phyloP scores from a whole-genome alignment of 1,139 yeast genomes.

The Fermentozyma sake region DNA sequence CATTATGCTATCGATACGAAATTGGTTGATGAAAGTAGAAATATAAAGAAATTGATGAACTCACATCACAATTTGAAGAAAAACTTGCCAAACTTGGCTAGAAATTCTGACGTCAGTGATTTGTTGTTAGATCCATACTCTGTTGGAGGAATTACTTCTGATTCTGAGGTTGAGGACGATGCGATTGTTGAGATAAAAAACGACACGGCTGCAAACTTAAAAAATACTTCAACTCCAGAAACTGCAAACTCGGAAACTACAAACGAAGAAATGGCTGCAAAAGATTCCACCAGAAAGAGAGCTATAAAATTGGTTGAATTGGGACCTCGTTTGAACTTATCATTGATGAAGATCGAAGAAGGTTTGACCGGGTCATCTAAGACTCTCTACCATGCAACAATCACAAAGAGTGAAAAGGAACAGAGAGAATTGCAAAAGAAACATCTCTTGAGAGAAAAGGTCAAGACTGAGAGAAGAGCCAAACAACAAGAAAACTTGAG shows the following conservation, averaged over 20 bases:
- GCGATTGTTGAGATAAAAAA: slow-evolving; percentile 75
- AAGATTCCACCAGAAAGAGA: slow-evolving; percentile 53
- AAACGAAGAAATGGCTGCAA: slow-evolving; percentile 11
- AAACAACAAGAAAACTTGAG: slow-evolving; percentile 78
- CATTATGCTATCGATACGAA: slow-evolving; percentile 90
- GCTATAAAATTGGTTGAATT: slow-evolving; percentile 91
- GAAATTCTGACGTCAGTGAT: slow-evolving; percentile 74
- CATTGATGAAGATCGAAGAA: slow-evolving; percentile 84
- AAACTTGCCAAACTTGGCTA: slow-evolving; percentile 68
- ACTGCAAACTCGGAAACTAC: no score
- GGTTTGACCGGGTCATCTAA: slow-evolving; percentile 75
- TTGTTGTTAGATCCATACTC: slow-evolving; percentile 79
- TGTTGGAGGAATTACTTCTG: slow-evolving; percentile 78
- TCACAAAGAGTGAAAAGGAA: slow-evolving; percentile 62
- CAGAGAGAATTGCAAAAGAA: slow-evolving; percentile 56
- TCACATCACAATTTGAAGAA: slow-evolving; percentile 64
- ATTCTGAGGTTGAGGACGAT: slow-evolving; percentile 90
- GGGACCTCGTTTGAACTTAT: slow-evolving; percentile 84
- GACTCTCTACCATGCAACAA: slow-evolving; percentile 73
- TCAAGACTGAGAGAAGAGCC: slow-evolving; percentile 69
- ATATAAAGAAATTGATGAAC: slow-evolving; percentile 70
- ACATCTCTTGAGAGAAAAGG: slow-evolving; percentile 58
- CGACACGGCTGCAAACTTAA: slow-evolving; percentile 8
- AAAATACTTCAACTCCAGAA: neutral
- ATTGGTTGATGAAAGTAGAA: slow-evolving; percentile 76